These are phyloP conservation scores for Xylaria sp. DNA, from an alignment of 2,329 filamentous ascomycete species.

Conservation along the genomic window DNA sequence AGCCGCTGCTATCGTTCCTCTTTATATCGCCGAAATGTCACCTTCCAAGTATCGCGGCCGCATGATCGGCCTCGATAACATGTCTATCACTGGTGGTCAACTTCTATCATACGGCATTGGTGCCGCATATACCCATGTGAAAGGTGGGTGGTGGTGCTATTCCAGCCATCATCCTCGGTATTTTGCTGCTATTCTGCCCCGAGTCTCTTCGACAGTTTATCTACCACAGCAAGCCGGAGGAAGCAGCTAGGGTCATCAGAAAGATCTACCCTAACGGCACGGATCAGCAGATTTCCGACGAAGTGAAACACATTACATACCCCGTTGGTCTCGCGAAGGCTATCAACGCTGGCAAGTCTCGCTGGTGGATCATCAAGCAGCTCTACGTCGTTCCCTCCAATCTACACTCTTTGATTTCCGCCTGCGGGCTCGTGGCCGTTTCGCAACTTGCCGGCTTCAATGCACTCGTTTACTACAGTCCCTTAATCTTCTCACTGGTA, in stretches of 20 bases:
- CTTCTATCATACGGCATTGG: conserved; percentile 50
- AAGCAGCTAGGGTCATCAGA: conserved; percentile 46
- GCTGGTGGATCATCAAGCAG: conserved; percentile 48
- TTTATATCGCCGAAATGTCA: conserved; percentile 57
- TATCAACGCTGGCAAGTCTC: conserved; percentile 38
- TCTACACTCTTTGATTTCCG: conserved; percentile 49
- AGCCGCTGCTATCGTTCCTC: conserved; percentile 51
- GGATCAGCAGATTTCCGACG: conserved; percentile 49
- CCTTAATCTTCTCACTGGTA: conserved; percentile 36
- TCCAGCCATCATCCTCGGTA: conserved; percentile 51
- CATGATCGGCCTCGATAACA: conserved; percentile 56
- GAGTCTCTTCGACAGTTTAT: conserved; percentile 56
- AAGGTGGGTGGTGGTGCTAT: conserved; percentile 56
- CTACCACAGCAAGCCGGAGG: conserved; percentile 48
- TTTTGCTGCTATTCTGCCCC: conserved; percentile 52
- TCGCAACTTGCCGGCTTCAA: conserved; percentile 44
- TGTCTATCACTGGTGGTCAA: conserved; percentile 50
- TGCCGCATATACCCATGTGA: conserved; percentile 47
- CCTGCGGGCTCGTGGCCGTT: conserved; percentile 54
- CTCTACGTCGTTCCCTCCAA: conserved; percentile 48
- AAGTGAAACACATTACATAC: conserved; percentile 49
- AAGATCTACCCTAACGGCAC: conserved; percentile 51
- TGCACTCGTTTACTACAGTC: conserved; percentile 33
- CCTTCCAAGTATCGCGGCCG: conserved; percentile 55
- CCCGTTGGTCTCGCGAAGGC: conserved; percentile 43